phyloP scores from a whole-genome alignment of 805 yeast genomes.

The Nakazawaea populi region DNA sequence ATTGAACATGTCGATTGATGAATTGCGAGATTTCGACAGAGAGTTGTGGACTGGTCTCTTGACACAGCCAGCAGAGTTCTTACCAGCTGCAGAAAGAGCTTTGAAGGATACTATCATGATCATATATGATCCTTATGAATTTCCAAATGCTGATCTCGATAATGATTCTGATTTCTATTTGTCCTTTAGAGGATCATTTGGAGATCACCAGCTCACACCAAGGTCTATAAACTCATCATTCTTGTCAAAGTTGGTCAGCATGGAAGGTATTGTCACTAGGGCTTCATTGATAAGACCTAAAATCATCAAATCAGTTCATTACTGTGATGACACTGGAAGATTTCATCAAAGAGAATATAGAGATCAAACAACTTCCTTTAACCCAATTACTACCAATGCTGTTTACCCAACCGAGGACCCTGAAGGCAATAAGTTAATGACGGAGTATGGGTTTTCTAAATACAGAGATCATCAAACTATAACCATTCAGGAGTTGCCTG shows the following conservation, averaged over 20 bases:
- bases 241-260: constrained; percentile 74
- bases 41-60: constrained; percentile 74
- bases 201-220: constrained; percentile 81
- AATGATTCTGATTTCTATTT: constrained; percentile 64
- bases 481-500: constrained; percentile 96
- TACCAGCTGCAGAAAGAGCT: constrained; percentile 89
- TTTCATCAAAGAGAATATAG: constrained; percentile 90
- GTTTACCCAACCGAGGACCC: constrained; percentile 90
- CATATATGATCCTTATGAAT: constrained; percentile 57
- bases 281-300: constrained; percentile 93
- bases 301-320: constrained; percentile 85
- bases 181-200: constrained; percentile 87
- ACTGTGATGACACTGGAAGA: constrained; percentile 75
- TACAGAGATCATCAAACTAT: constrained; percentile 92
- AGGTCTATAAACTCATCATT: constrained; percentile 75
- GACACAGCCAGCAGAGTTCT: constrained; percentile 70
- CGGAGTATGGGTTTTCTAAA: constrained; percentile 90
- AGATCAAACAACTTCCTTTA: constrained; percentile 88
- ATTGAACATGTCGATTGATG: constrained; percentile 75
- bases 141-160: constrained; percentile 44
- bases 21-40: constrained; percentile 76
- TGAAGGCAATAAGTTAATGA: constrained; percentile 80
- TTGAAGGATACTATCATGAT: constrained; percentile 73
- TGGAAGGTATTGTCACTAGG: constrained; percentile 94
- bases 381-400: constrained; percentile 76